Conservation (phyloP, 1,284 basidiomycete species). For the Malassezia sympodialis region DNA sequence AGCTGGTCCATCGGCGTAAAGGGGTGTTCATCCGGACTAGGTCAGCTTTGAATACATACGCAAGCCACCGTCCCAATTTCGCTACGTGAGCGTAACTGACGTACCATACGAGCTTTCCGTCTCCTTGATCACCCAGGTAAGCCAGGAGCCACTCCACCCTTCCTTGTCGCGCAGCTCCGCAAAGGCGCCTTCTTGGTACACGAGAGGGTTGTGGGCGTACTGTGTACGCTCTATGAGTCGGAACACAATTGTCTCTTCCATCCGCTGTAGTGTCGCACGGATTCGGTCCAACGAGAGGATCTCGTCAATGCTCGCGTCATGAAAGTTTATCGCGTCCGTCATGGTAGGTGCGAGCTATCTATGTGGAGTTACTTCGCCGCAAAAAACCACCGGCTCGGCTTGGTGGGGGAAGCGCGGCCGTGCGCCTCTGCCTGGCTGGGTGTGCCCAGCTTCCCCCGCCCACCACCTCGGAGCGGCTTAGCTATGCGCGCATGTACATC, state of each 20-base stretch:
- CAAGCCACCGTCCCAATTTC: constrained; percentile 26
- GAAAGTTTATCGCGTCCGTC: constrained; percentile 30
- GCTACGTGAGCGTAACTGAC: constrained; percentile 3
- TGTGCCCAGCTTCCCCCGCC: background rate
- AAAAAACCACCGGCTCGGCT: constrained; percentile 14
- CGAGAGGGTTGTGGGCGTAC: constrained; percentile 83
- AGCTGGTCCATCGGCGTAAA: constrained; percentile 67
- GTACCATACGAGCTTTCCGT: constrained; percentile 84
- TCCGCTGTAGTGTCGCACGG: constrained; percentile 69
- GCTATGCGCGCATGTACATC: constrained; percentile 66
- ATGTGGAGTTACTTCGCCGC: constrained; percentile 13
- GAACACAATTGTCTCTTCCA: constrained; percentile 99
- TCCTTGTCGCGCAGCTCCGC: constrained; percentile 57
- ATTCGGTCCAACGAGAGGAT: constrained; percentile 74
- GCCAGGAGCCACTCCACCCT: constrained; percentile 73
- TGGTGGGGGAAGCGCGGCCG: background rate
- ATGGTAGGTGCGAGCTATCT: background rate
- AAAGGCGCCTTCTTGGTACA: constrained; percentile 73
- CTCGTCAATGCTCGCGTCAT: constrained; percentile 24
- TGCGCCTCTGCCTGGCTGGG: background rate
- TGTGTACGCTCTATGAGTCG: constrained; percentile 80
- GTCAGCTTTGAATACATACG: constrained; percentile 7
- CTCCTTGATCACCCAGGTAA: constrained; percentile 94
- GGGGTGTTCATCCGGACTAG: constrained; percentile 80
- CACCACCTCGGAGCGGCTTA: constrained; percentile 82